Evolutionary conservation across 805 yeast genomes (phyloP).

Genomic region (Diddensiella santjacobensis): DNA sequence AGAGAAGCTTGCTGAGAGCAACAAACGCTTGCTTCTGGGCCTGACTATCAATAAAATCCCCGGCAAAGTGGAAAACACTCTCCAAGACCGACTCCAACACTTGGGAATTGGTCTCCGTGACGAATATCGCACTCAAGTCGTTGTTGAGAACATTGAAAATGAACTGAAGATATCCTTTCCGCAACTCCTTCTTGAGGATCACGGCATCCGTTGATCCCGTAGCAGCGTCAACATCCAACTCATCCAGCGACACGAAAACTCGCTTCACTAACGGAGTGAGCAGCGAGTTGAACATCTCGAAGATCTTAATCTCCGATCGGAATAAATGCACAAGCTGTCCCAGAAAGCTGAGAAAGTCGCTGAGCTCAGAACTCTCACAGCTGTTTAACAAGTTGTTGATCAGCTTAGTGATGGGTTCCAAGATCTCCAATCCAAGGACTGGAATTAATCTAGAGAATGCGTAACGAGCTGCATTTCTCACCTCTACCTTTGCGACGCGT

Average conservation of each 20-base stretch:
- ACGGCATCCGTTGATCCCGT: conserved; percentile 53
- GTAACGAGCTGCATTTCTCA: conserved; percentile 80
- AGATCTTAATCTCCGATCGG: conserved; percentile 61
- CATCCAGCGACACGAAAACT: conserved; percentile 49
- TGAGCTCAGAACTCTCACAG: conserved; percentile 61
- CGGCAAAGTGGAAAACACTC: conserved; percentile 61
- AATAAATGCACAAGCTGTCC: conserved; percentile 84
- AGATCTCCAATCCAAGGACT: conserved; percentile 51
- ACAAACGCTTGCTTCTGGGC: conserved; percentile 66
- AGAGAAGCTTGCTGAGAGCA: conserved; percentile 59
- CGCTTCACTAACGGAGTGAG: conserved; percentile 70
- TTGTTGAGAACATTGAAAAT: conserved; percentile 69
- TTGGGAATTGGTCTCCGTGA: conserved; percentile 61
- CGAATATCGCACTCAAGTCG: conserved; percentile 71
- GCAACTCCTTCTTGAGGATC: conserved; percentile 62
- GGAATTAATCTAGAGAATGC: conserved; percentile 85
- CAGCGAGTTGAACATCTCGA: conserved; percentile 67
- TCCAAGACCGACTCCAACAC: conserved; percentile 58
- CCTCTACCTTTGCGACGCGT: conserved; percentile 58
- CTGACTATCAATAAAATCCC: conserved; percentile 57
- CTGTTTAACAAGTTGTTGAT: conserved; percentile 62
- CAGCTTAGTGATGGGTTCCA: conserved; percentile 60
- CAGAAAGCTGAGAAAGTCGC: conserved; percentile 78
- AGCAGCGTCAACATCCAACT: conserved; percentile 40
- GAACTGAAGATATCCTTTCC: conserved; percentile 66